These are phyloP conservation scores for Yamadazyma sp. DNA, from an alignment of 1,139 yeast species.

Conservation along the genomic window DNA sequence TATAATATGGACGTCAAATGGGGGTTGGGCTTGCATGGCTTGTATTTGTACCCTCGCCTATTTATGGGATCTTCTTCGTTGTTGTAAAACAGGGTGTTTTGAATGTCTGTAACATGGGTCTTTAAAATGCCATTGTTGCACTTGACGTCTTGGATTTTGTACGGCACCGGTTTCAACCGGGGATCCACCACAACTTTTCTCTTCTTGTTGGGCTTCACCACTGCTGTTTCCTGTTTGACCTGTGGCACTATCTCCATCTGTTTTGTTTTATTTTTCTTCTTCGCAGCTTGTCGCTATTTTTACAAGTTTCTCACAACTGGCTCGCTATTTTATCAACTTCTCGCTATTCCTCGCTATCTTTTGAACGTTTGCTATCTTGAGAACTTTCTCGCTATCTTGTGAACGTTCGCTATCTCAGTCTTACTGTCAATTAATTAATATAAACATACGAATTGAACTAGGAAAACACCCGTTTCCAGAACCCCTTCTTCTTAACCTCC, in stretches of 20 bases:
- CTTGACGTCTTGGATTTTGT: conserved; percentile 33
- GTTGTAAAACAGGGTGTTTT: conserved; percentile 35
- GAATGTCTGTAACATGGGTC: conserved; percentile 11
- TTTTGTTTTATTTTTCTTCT: neutral
- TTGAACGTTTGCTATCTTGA: no score
- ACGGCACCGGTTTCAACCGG: conserved; percentile 47
- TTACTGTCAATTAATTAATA: no score
- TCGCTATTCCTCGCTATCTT: no score
- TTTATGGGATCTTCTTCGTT: conserved; percentile 80
- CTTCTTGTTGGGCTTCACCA: conserved; percentile 13
- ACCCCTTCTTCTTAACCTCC: conserved; percentile 13
- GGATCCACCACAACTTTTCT: conserved; percentile 31
- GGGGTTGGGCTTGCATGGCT: conserved; percentile 76
- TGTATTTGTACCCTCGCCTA: conserved; percentile 78
- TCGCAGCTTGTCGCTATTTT: neutral
- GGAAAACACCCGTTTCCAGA: conserved; percentile 17
- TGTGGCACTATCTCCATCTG: conserved; percentile 14
- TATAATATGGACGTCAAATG: conserved; percentile 59
- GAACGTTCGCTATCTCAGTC: no score
- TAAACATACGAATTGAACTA: neutral
- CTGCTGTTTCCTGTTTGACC: conserved; percentile 11
- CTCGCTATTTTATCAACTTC: neutral
- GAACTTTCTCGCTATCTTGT: no score
- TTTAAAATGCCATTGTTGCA: conserved; percentile 9
- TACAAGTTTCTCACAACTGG: neutral